A percentile compares a stretch with the other conserved stretches of the same genome.
These are phyloP conservation scores for Entomortierella beljakovae DNA, from an alignment of 192 early-diverging fungal genomes.

Conservation along the genomic window DNA sequence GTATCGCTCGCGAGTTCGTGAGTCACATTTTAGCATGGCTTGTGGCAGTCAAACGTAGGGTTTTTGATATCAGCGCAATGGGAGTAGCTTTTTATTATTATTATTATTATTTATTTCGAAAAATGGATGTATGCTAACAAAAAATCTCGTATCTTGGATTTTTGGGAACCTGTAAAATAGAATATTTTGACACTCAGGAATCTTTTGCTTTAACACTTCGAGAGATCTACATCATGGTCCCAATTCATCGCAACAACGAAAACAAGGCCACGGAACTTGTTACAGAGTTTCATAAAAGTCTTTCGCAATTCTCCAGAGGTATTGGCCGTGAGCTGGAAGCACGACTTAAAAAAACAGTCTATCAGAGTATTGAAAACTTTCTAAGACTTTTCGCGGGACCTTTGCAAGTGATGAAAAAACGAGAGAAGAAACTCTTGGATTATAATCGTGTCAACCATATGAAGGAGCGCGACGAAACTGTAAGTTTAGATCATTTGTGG, in stretches of 20 bases:
- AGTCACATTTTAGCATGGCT: slow-evolving; percentile 62
- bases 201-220: slow-evolving; percentile 62
- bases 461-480: slow-evolving; percentile 67
- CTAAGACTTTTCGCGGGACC: slow-evolving; percentile 71
- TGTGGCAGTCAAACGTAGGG: slow-evolving; percentile 58
- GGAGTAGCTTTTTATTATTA: background rate
- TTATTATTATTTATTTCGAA: background rate
- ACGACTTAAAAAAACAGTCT: slow-evolving; percentile 53
- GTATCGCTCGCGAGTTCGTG: slow-evolving; percentile 60
- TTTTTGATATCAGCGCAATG: no score
- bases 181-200: slow-evolving; percentile 67
- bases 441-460: slow-evolving; percentile 74
- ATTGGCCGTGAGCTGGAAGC: slow-evolving; percentile 57
- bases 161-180: slow-evolving; percentile 25
- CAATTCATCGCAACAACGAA: slow-evolving; percentile 37
- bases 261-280: slow-evolving; percentile 26
- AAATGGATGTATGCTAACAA: background rate
- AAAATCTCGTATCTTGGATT: no score
- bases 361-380: slow-evolving; percentile 61
- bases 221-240: slow-evolving; percentile 65
- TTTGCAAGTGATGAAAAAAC: slow-evolving; percentile 76
- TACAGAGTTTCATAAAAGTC: slow-evolving; percentile 47
- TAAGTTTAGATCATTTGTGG: no score
- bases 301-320: slow-evolving; percentile 45
- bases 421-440: slow-evolving; percentile 78